These are phyloP conservation scores for Trapa incisa DNA, from an alignment of 345 rosid genomes.

Conservation along the genomic window DNA sequence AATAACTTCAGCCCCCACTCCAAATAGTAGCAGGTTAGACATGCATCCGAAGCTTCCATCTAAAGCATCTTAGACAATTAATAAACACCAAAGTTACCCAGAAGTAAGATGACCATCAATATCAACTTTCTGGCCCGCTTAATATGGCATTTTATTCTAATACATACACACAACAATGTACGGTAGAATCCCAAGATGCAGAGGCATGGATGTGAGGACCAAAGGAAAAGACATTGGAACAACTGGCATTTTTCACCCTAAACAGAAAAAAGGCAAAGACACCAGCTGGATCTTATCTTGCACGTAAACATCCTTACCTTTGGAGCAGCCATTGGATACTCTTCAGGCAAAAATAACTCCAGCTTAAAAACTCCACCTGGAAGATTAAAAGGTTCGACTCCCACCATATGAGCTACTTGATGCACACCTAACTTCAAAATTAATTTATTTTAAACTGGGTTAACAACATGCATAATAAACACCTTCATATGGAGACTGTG, in stretches of 20 bases:
- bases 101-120: neutral
- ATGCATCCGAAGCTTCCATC: neutral
- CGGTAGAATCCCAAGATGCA: neutral
- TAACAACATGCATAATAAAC: constrained; percentile 2
- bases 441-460: neutral
- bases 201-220: neutral
- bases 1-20: neutral
- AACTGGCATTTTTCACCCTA: neutral
- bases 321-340: constrained; percentile 97
- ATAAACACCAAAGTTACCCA: neutral
- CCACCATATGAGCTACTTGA: neutral
- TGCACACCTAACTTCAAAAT: neutral
- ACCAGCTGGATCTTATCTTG: neutral
- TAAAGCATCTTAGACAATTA: neutral
- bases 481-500: constrained; percentile 99
- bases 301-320: neutral
- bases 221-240: neutral
- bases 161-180: neutral
- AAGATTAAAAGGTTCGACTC: constrained; percentile 1
- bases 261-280: neutral
- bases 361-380: constrained; percentile 97
- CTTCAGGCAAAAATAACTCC: constrained; percentile 99
- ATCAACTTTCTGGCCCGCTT: neutral
- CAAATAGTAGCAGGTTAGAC: neutral
- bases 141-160: neutral